Evolutionary conservation across 768 basidiomycete species (phyloP).

Genomic region (Pisolithus microcarpus): DNA sequence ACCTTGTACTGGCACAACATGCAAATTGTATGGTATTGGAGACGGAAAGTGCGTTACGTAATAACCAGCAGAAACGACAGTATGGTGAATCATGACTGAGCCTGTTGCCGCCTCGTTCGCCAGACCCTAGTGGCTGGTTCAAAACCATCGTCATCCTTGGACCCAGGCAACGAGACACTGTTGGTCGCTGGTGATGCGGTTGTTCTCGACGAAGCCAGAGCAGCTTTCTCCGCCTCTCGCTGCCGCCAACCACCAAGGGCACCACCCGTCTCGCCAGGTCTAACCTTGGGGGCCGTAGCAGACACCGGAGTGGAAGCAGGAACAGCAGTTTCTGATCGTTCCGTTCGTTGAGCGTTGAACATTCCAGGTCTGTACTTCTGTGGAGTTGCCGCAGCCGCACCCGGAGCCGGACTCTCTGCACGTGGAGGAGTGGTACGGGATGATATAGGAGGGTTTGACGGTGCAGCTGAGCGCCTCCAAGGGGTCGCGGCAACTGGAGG

Average conservation of each 20-base stretch:
- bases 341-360: not conserved
- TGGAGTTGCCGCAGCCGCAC: constrained; percentile 18
- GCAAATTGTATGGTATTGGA: constrained; percentile 12
- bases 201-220: constrained; percentile 31
- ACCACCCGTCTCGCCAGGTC: not conserved
- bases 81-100: not conserved
- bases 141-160: constrained; percentile 64
- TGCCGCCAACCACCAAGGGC: constrained; percentile 51
- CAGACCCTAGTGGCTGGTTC: constrained; percentile 42
- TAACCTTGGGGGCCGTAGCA: not conserved
- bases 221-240: constrained; percentile 39
- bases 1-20: constrained; percentile 12
- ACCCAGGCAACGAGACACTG: constrained; percentile 28
- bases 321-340: not conserved
- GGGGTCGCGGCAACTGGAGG: constrained; percentile 25
- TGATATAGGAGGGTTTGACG: constrained; percentile 16
- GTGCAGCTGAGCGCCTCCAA: constrained; percentile 16
- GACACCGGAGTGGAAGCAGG: not conserved
- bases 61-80: not conserved
- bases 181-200: constrained; percentile 8
- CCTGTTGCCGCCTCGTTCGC: constrained; percentile 14
- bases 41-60: constrained; percentile 4
- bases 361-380: constrained; percentile 37
- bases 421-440: constrained; percentile 35
- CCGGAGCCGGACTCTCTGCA: constrained; percentile 48